Conservation (phyloP, 352 stramenopile species). For the Phytophthora meadii region DNA sequence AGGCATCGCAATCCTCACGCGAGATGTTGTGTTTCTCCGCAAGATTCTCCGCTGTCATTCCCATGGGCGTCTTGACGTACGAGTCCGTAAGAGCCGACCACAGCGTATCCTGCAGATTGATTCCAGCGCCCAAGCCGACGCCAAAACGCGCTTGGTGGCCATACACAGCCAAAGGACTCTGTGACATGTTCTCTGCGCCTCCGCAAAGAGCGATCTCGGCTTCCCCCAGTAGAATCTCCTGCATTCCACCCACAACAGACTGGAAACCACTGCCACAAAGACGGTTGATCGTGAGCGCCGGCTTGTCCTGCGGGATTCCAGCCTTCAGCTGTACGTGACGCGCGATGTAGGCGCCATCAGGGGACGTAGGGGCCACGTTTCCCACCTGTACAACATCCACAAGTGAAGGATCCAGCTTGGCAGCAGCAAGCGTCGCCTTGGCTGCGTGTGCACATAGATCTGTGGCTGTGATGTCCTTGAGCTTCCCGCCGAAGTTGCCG, state of each 20-base stretch:
- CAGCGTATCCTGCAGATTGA: slow-evolving; percentile 95
- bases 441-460: slow-evolving; percentile 90
- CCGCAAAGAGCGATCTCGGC: slow-evolving; percentile 91
- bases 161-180: slow-evolving; percentile 92
- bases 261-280: slow-evolving; percentile 98
- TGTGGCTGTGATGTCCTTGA: slow-evolving; percentile 93
- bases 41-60: slow-evolving; percentile 99
- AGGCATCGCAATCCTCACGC: slow-evolving; percentile 95
- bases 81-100: slow-evolving; percentile 98
- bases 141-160: slow-evolving; percentile 95
- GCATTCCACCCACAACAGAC: slow-evolving; percentile 92
- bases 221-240: slow-evolving; percentile 92
- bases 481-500: slow-evolving; percentile 93
- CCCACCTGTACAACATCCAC: slow-evolving; percentile 96
- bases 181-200: slow-evolving; percentile 96
- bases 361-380: slow-evolving; percentile 96
- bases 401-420: slow-evolving; percentile 84
- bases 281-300: slow-evolving; percentile 97
- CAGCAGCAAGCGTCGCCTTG: slow-evolving; percentile 82
- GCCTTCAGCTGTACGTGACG: slow-evolving; percentile 95
- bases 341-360: slow-evolving; percentile 94
- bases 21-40: slow-evolving; percentile 95
- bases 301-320: slow-evolving; percentile 88
- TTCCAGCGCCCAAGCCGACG: slow-evolving; percentile 90
- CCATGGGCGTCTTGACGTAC: slow-evolving; percentile 96